phyloP scores from a whole-genome alignment of 139 green algal genomes.

The Gonium pectorale region DNA sequence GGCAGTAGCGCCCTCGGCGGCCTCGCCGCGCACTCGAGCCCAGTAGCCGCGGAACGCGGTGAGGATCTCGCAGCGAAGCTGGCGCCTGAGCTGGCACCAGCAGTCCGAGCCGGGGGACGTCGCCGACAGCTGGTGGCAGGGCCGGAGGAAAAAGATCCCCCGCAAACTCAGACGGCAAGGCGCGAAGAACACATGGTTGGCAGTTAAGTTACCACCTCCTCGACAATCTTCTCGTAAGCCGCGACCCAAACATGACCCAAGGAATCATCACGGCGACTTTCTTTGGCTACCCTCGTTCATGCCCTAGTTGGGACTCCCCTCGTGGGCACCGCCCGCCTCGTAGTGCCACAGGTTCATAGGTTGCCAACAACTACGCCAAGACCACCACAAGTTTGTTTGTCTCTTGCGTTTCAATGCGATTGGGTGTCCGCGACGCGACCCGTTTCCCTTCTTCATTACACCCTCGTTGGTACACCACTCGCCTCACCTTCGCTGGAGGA shows the following conservation, averaged over 20 bases:
- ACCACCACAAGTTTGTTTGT: too few relatives aligned
- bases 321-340: too few relatives aligned
- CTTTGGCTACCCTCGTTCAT: too few relatives aligned
- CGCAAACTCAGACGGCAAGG: too few relatives aligned
- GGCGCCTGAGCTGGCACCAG: background rate
- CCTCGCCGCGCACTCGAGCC: background rate
- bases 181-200: background rate
- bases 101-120: background rate
- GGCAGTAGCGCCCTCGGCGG: too few relatives aligned
- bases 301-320: too few relatives aligned
- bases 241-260: too few relatives aligned
- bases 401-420: too few relatives aligned
- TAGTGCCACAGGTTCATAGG: too few relatives aligned
- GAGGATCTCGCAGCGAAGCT: background rate
- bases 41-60: background rate
- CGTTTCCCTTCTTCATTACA: background rate
- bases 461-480: background rate
- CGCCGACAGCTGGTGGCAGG: background rate
- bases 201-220: background rate
- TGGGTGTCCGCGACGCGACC: background rate
- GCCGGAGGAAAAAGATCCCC: too few relatives aligned
- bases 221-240: background rate
- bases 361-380: too few relatives aligned
- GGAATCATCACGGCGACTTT: too few relatives aligned
- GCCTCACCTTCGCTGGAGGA: background rate